Conservation (phyloP, 139 green algal genomes). For the Pseudopediastrum boryanum region DNA sequence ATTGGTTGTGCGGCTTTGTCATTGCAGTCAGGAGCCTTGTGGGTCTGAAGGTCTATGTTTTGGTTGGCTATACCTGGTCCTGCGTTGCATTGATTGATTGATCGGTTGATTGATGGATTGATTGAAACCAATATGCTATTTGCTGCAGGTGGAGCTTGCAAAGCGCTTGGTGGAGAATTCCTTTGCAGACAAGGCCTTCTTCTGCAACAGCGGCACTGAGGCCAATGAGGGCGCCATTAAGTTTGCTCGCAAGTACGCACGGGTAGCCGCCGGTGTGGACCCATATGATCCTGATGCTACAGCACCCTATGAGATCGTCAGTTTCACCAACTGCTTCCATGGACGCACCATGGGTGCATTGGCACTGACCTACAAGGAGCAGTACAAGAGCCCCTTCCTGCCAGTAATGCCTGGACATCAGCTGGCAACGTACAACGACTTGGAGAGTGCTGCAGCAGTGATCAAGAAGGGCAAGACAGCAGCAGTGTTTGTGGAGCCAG, state of each 20-base stretch:
- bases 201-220: constrained; percentile 97
- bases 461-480: constrained; percentile 87
- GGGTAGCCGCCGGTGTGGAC: constrained; percentile 76
- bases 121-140: no score
- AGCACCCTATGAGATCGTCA: constrained; percentile 89
- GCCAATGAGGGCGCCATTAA: constrained; percentile 99
- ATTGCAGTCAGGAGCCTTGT: no score
- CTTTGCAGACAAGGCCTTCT: constrained; percentile 97
- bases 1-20: no score
- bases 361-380: constrained; percentile 94
- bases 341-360: constrained; percentile 97
- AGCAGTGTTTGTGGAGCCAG: constrained; percentile 97
- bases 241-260: constrained; percentile 95
- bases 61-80: no score
- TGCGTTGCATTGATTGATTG: no score
- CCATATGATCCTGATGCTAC: constrained; percentile 63
- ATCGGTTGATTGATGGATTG: no score
- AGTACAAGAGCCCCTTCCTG: constrained; percentile 95
- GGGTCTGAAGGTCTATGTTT: no score
- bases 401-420: constrained; percentile 84
- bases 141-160: constrained; percentile 83
- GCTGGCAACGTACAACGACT: constrained; percentile 71
- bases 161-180: constrained; percentile 84
- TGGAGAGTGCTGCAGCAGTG: constrained; percentile 69
- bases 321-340: constrained; percentile 96